These are phyloP conservation scores for Globisporangium radiosum DNA, from an alignment of 352 stramenopile species.

Conservation along the genomic window DNA sequence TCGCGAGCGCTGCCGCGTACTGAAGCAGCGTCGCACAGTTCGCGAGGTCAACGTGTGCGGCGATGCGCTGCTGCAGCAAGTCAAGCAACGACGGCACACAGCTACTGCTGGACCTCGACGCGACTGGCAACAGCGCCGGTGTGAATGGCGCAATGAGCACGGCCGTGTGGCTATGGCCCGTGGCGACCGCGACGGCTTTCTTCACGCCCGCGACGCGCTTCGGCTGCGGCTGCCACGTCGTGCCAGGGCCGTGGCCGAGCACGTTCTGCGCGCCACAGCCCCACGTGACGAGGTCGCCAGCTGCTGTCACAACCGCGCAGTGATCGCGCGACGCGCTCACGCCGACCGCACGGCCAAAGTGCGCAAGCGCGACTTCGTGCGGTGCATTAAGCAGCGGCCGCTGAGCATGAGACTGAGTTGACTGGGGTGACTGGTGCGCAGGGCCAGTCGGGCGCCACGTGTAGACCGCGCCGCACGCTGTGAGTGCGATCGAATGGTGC, in stretches of 20 bases:
- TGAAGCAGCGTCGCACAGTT: conserved; percentile 58
- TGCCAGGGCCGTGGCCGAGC: conserved; percentile 58
- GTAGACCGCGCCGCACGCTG: conserved; percentile 51
- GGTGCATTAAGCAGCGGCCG: conserved; percentile 25
- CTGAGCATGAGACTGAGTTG: no score
- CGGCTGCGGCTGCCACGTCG: conserved; percentile 73
- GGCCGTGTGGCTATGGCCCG: conserved; percentile 70
- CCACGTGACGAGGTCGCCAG: conserved; percentile 72
- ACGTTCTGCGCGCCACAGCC: conserved; percentile 62
- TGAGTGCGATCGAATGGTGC: conserved; percentile 78
- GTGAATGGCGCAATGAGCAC: conserved; percentile 51
- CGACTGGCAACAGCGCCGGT: conserved; percentile 3
- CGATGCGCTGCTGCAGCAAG: conserved; percentile 43
- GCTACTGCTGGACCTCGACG: not conserved
- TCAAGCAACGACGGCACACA: conserved; percentile 1
- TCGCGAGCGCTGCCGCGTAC: conserved; percentile 47
- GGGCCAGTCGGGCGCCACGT: conserved; percentile 72
- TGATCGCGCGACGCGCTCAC: conserved; percentile 74
- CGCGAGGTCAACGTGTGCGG: conserved; percentile 42
- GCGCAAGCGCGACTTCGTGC: conserved; percentile 34
- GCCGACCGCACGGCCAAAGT: conserved; percentile 36
- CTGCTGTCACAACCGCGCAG: conserved; percentile 60
- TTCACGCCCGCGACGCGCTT: conserved; percentile 72
- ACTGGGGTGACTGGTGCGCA: conserved; percentile 14
- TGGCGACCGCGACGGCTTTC: conserved; percentile 56